Conservation (phyloP, 441 rosid species). For the Sinapis alba region DNA sequence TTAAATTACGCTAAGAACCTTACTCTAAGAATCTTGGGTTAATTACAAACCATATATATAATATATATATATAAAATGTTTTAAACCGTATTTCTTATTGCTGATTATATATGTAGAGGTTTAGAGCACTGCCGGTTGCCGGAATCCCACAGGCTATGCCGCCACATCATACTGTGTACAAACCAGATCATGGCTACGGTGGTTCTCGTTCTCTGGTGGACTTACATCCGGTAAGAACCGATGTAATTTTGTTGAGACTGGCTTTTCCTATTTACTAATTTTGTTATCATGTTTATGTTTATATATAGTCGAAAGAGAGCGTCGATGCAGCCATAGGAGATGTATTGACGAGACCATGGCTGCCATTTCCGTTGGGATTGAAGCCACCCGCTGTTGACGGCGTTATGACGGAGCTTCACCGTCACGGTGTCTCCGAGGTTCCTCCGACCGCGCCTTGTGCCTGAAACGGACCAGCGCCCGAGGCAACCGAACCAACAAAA, state of each 20-base stretch:
- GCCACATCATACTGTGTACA: conserved; percentile 59
- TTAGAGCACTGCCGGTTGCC: conserved; percentile 49
- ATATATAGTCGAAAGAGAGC: conserved; percentile 69
- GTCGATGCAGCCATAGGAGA: conserved; percentile 89
- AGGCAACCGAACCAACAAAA: conserved; percentile 14
- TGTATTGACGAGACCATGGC: conserved; percentile 83
- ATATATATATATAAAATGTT: neutral
- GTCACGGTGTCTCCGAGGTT: conserved; percentile 73
- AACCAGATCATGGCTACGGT: conserved; percentile 43
- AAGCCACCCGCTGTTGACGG: conserved; percentile 79
- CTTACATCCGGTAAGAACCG: conserved; percentile 59
- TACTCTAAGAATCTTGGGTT: too few species aligned
- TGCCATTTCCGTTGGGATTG: conserved; percentile 86
- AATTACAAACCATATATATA: too few species aligned
- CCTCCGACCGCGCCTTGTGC: conserved; percentile 40
- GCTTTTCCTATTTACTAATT: conserved; percentile 8
- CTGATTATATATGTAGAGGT: conserved; percentile 46
- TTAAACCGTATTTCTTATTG: neutral
- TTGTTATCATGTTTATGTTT: conserved; percentile 7
- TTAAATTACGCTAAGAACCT: too few species aligned
- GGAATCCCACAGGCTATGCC: conserved; percentile 43
- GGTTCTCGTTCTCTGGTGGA: conserved; percentile 56
- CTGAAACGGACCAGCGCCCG: conserved; percentile 20
- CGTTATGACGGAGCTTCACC: conserved; percentile 75
- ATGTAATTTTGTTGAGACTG: conserved; percentile 2